These are phyloP conservation scores for Multifurca ochricompacta DNA, from an alignment of 768 basidiomycete species.

Conservation along the genomic window DNA sequence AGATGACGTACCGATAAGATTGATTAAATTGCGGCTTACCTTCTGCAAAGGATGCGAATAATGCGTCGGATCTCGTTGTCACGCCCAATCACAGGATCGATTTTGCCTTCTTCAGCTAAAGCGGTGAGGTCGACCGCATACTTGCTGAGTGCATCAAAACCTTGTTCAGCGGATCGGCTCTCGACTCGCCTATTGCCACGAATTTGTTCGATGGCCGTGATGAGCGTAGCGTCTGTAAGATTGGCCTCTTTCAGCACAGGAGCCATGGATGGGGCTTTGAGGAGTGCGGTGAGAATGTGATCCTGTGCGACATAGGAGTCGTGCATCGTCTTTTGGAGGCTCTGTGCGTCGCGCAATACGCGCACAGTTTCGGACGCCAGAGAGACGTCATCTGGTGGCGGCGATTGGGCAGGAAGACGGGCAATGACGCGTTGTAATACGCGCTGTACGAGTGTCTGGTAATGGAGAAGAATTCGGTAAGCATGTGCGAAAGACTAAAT, in stretches of 20 bases:
- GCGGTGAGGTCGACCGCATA: constrained; percentile 83
- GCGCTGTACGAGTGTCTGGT: constrained; percentile 53
- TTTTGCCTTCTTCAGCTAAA: constrained; percentile 83
- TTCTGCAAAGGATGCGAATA: constrained; percentile 75
- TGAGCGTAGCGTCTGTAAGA: constrained; percentile 63
- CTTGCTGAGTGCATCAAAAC: constrained; percentile 88
- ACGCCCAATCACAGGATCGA: constrained; percentile 92
- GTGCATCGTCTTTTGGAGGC: constrained; percentile 73
- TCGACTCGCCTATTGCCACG: constrained; percentile 84
- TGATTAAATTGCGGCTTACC: constrained; percentile 31
- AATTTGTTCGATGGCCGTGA: constrained; percentile 69
- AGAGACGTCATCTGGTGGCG: constrained; percentile 75
- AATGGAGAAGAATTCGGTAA: neutral
- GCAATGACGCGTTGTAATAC: constrained; percentile 70
- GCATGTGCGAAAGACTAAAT: neutral
- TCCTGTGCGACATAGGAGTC: constrained; percentile 93
- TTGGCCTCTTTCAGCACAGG: constrained; percentile 66
- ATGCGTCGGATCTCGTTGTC: constrained; percentile 87
- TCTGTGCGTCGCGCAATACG: constrained; percentile 69
- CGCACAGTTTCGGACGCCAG: constrained; percentile 49
- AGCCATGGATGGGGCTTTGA: constrained; percentile 63
- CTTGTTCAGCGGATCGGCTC: constrained; percentile 78
- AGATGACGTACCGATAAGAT: neutral
- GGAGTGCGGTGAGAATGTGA: constrained; percentile 78
- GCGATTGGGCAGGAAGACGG: constrained; percentile 74